Conservation (phyloP, 2,329 filamentous ascomycete species). For the Colletotrichum plurivorum region DNA sequence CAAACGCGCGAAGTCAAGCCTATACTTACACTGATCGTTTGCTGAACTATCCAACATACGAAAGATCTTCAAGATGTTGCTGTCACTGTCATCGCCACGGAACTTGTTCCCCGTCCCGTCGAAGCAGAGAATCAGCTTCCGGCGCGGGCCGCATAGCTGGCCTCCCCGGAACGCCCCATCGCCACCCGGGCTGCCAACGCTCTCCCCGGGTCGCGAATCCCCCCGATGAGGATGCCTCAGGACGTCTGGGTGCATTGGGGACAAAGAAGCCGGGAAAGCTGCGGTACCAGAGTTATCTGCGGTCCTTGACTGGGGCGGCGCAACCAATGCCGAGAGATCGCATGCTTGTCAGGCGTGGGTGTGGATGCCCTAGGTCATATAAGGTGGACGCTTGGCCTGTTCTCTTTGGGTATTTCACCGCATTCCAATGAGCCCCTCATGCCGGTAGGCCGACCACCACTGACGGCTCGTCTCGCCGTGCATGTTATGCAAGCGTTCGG, state of each 20-base stretch:
- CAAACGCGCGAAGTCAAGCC: background rate
- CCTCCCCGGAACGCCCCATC: slow-evolving; percentile 11
- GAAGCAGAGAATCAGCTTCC: slow-evolving; percentile 73
- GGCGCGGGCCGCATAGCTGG: slow-evolving; percentile 6
- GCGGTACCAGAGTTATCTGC: too few relatives aligned
- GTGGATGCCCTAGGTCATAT: too few relatives aligned
- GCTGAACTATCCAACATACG: slow-evolving; percentile 77
- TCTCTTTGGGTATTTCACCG: too few relatives aligned
- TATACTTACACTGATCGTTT: slow-evolving; percentile 68
- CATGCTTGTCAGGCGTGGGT: too few relatives aligned
- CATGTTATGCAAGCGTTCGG: too few relatives aligned
- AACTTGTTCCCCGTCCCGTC: slow-evolving; percentile 77
- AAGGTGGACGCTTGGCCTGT: too few relatives aligned
- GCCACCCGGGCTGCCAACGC: background rate
- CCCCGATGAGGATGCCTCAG: background rate
- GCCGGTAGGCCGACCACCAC: too few relatives aligned
- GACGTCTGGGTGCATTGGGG: slow-evolving; percentile 7
- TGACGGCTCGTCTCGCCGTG: too few relatives aligned
- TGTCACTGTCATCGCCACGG: slow-evolving; percentile 73
- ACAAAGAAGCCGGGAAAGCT: too few relatives aligned
- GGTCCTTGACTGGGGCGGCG: too few relatives aligned
- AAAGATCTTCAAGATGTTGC: slow-evolving; percentile 79
- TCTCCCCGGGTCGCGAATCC: background rate
- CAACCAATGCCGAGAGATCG: too few relatives aligned
- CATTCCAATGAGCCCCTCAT: too few relatives aligned